These are phyloP conservation scores for Schwanniomyces vanrijiae DNA, from an alignment of 805 yeast genomes.

Conservation along the genomic window DNA sequence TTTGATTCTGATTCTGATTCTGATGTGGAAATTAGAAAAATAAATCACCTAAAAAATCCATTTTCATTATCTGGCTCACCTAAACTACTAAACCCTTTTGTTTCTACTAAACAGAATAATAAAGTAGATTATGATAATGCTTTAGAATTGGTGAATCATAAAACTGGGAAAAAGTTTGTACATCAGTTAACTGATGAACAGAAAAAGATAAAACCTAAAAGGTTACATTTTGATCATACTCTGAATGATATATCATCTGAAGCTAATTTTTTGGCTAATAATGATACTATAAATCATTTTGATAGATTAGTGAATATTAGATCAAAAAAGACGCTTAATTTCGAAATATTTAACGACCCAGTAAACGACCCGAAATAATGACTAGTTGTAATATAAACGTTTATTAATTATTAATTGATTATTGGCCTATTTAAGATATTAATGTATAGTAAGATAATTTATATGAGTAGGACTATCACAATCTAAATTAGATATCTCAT, in stretches of 20 bases:
- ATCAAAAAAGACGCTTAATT: slow-evolving; percentile 8
- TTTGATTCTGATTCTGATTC: slow-evolving; percentile 12
- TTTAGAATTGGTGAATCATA: slow-evolving; percentile 40
- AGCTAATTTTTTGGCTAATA: neutral
- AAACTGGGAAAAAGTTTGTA: slow-evolving; percentile 38
- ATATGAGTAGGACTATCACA: neutral
- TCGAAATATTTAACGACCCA: slow-evolving; percentile 9
- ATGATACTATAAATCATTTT: neutral
- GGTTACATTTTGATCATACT: slow-evolving; percentile 23
- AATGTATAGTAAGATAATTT: neutral
- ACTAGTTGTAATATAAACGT: neutral
- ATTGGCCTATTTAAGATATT: neutral
- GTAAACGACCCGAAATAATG: neutral
- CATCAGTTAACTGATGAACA: slow-evolving; percentile 28
- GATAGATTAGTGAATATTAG: neutral
- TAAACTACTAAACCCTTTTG: neutral
- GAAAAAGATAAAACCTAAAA: slow-evolving; percentile 37
- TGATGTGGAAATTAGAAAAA: slow-evolving; percentile 12
- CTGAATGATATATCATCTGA: slow-evolving; percentile 4
- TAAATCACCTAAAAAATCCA: slow-evolving; percentile 21
- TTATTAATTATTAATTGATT: neutral
- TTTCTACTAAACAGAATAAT: neutral
- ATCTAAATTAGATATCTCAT: slow-evolving; percentile 5
- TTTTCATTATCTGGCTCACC: slow-evolving; percentile 12
- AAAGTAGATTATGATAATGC: slow-evolving; percentile 32